Conservation (phyloP, 2,329 filamentous ascomycete genomes). For the Coccinonectria pachysandricola region DNA sequence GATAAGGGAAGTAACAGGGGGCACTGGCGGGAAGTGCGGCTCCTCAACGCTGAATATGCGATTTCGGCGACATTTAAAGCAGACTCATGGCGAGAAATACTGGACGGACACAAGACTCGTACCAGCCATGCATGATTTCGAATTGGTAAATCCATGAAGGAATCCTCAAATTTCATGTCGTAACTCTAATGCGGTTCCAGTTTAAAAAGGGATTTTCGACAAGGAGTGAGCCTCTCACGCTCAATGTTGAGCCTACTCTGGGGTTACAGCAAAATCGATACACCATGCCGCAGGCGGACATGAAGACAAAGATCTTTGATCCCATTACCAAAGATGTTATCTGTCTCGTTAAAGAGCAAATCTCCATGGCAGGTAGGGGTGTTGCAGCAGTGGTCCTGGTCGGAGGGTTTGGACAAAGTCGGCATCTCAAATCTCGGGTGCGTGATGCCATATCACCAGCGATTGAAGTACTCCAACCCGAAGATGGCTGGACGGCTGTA, state of each 20-base stretch:
- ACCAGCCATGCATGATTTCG: constrained; percentile 32
- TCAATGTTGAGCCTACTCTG: constrained; percentile 26
- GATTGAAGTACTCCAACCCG: constrained; percentile 36
- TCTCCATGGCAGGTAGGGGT: constrained; percentile 24
- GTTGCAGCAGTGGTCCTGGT: constrained; percentile 35
- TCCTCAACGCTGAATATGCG: constrained; percentile 38
- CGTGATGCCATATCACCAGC: constrained; percentile 23
- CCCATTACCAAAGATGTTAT: constrained; percentile 33
- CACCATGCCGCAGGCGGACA: constrained; percentile 42
- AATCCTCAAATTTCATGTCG: constrained; percentile 22
- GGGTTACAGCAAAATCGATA: constrained; percentile 22
- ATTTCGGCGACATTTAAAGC: constrained; percentile 34
- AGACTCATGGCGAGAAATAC: constrained; percentile 32
- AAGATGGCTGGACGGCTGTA: constrained; percentile 39
- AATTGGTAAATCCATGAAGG: constrained; percentile 30
- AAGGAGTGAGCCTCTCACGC: constrained; percentile 24
- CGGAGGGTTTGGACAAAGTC: constrained; percentile 37
- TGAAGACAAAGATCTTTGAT: constrained; percentile 46
- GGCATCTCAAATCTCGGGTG: constrained; percentile 33
- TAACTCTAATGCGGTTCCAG: constrained; percentile 12
- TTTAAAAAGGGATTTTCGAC: constrained; percentile 29
- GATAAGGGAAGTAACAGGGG: constrained; percentile 38
- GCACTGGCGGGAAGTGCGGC: constrained; percentile 39
- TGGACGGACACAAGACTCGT: constrained; percentile 33
- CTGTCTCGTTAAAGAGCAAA: constrained; percentile 31